Conservation (phyloP, 2,329 filamentous ascomycete species). For the Onygena corvina region DNA sequence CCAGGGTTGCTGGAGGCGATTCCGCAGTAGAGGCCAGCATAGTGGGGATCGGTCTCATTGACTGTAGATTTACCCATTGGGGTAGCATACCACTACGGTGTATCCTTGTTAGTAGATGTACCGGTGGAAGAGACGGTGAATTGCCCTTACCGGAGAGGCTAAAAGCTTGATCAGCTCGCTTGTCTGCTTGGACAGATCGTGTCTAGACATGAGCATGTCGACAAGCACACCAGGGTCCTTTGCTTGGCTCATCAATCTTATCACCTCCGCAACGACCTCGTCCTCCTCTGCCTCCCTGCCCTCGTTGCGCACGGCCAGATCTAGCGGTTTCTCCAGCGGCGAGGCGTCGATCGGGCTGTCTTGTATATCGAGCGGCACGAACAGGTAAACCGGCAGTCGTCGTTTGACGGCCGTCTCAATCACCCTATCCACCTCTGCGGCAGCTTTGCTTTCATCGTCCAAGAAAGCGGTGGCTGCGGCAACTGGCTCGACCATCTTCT, state of each 20-base stretch:
- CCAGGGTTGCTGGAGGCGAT: conserved; percentile 9
- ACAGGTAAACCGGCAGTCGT: conserved; percentile 19
- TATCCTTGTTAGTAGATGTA: background rate
- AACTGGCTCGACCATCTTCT: conserved; percentile 17
- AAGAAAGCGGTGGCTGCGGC: conserved; percentile 18
- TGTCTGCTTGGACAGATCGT: conserved; percentile 10
- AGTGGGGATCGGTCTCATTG: conserved; percentile 13
- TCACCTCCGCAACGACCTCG: conserved; percentile 13
- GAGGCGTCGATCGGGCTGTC: conserved; percentile 14
- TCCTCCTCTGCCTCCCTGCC: conserved; percentile 14
- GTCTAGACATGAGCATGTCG: conserved; percentile 12
- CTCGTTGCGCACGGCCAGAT: conserved; percentile 11
- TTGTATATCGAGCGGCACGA: conserved; percentile 18
- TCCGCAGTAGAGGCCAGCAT: conserved; percentile 13
- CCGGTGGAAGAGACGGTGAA: background rate
- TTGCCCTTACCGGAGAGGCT: conserved; percentile 11
- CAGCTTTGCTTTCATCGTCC: conserved; percentile 17
- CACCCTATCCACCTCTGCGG: conserved; percentile 19
- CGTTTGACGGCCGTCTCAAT: conserved; percentile 17
- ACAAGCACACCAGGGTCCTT: conserved; percentile 13
- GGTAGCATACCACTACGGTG: conserved; percentile 11
- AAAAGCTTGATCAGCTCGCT: conserved; percentile 12
- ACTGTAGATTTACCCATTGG: conserved; percentile 14
- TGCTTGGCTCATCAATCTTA: conserved; percentile 11
- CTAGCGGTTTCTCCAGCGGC: conserved; percentile 11